Evolutionary conservation across 2,329 filamentous ascomycete species (phyloP).

Genomic region (Alternaria viburni): DNA sequence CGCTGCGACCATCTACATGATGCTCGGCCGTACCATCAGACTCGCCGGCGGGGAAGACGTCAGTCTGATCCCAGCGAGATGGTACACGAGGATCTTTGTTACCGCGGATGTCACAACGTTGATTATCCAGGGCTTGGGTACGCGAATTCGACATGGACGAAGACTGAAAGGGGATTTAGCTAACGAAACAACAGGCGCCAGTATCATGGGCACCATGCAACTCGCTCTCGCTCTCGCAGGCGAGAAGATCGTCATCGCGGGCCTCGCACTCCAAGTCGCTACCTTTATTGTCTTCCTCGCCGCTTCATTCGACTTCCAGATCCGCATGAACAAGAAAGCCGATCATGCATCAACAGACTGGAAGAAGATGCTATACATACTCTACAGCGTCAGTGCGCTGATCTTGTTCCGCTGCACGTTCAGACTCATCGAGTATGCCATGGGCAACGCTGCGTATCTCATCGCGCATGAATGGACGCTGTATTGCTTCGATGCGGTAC

Average conservation of each 20-base stretch:
- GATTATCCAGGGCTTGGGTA: slow-evolving; percentile 40
- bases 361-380: slow-evolving; percentile 40
- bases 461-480: slow-evolving; percentile 54
- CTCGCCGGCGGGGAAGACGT: slow-evolving; percentile 33
- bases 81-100: slow-evolving; percentile 40
- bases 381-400: slow-evolving; percentile 56
- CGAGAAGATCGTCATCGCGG: slow-evolving; percentile 44
- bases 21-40: slow-evolving; percentile 49
- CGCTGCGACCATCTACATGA: slow-evolving; percentile 57
- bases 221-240: slow-evolving; percentile 38
- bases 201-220: slow-evolving; percentile 45
- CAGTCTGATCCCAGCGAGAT: slow-evolving; percentile 34
- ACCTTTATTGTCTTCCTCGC: slow-evolving; percentile 42
- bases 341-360: slow-evolving; percentile 10
- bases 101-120: slow-evolving; percentile 37
- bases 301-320: slow-evolving; percentile 39
- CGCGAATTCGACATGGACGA: neutral
- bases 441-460: slow-evolving; percentile 55
- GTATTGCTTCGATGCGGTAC: slow-evolving; percentile 56
- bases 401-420: slow-evolving; percentile 60
- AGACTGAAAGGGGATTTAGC: neutral
- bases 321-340: slow-evolving; percentile 28
- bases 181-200: slow-evolving; percentile 25
- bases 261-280: slow-evolving; percentile 41
- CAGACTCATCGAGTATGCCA: slow-evolving; percentile 58